Evolutionary conservation across 148 eudicot genomes (phyloP).

Genomic region (Drosera capensis): DNA sequence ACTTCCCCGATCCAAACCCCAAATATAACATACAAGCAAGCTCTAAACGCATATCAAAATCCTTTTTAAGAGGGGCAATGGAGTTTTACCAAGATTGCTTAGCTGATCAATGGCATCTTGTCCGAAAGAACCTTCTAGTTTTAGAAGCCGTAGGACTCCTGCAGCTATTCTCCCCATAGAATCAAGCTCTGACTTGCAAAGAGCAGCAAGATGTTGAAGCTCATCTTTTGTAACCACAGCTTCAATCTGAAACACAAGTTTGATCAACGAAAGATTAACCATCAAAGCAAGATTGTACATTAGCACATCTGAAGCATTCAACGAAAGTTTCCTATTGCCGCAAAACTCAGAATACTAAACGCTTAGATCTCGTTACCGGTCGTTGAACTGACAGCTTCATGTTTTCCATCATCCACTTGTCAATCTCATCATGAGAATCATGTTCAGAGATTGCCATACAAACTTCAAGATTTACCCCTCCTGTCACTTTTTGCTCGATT

Average conservation of each 20-base stretch:
- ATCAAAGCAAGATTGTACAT: no score
- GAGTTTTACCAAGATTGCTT: conserved; percentile 63
- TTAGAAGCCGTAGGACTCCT: conserved; percentile 64
- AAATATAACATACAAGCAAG: no score
- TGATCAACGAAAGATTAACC: no score
- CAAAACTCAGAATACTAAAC: no score
- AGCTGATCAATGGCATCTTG: conserved; percentile 72
- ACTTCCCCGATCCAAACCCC: no score
- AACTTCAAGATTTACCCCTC: conserved; percentile 65
- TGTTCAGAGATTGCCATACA: conserved; percentile 51
- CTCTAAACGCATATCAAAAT: no score
- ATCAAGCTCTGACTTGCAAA: conserved; percentile 83
- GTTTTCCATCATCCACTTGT: conserved; percentile 59
- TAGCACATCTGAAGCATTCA: no score
- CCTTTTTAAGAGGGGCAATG: not conserved
- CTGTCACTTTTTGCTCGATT: conserved; percentile 18
- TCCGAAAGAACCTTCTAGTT: conserved; percentile 68
- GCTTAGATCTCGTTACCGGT: conserved; percentile 37
- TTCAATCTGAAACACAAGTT: conserved; percentile 88
- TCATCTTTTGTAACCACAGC: conserved; percentile 88
- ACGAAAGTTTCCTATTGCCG: no score
- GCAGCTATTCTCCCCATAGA: conserved; percentile 81
- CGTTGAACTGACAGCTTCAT: conserved; percentile 64
- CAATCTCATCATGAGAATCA: conserved; percentile 21
- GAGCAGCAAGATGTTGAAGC: conserved; percentile 55